Conservation (phyloP, 345 rosid species). For the Eutrema yunnanense region DNA sequence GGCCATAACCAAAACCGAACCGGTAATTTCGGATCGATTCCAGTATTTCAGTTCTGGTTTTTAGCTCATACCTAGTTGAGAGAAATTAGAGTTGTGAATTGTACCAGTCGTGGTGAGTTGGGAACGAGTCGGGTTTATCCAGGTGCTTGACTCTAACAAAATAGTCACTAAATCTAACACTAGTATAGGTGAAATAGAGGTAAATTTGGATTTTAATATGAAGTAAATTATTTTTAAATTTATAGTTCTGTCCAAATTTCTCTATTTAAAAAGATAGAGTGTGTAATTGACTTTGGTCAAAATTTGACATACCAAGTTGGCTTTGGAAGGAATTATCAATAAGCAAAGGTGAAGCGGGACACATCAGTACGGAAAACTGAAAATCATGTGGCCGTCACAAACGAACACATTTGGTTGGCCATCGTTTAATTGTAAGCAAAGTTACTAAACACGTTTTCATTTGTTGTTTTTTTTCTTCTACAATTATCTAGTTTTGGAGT, state of each 20-base stretch:
- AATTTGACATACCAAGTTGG: background rate
- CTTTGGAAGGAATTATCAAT: background rate
- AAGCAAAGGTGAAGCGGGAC: slow-evolving; percentile 8
- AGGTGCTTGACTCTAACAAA: slow-evolving; percentile 42
- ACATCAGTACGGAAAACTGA: slow-evolving; percentile 14
- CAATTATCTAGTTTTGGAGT: slow-evolving; percentile 16
- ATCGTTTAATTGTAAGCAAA: slow-evolving; percentile 28
- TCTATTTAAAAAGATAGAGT: background rate
- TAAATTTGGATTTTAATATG: too few relatives aligned
- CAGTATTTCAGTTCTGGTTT: slow-evolving; percentile 30
- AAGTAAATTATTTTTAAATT: too few relatives aligned
- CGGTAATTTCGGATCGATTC: too few relatives aligned
- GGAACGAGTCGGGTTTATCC: slow-evolving; percentile 46
- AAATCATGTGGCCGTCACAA: slow-evolving; percentile 23
- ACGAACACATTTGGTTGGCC: slow-evolving; percentile 4
- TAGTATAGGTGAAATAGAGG: too few relatives aligned
- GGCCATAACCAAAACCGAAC: too few relatives aligned
- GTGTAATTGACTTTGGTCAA: slow-evolving; percentile 17
- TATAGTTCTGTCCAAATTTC: too few relatives aligned
- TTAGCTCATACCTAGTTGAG: too few relatives aligned
- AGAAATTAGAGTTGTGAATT: slow-evolving; percentile 39
- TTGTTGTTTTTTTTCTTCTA: background rate
- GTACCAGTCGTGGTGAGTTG: slow-evolving; percentile 73
- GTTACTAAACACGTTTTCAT: slow-evolving; percentile 27
- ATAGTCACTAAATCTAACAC: too few relatives aligned